phyloP scores from a whole-genome alignment of 345 rosid species.

The Lumnitzera littorea region DNA sequence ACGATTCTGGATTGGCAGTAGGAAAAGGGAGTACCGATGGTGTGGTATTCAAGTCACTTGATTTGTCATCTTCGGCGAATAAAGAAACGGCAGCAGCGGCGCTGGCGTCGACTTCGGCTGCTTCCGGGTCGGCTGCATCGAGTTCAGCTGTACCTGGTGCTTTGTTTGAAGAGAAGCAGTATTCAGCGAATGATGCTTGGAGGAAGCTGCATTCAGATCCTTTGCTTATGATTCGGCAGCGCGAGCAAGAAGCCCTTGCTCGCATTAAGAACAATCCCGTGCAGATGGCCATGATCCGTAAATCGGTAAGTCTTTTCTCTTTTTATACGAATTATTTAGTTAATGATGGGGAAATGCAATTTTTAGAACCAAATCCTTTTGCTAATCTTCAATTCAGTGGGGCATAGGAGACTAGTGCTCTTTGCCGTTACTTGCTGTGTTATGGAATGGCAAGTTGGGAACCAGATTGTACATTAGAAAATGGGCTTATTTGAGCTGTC shows the following conservation, averaged over 20 bases:
- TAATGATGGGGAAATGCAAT: too few relatives aligned
- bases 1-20: conserved; percentile 86
- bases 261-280: conserved; percentile 93
- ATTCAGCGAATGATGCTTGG: conserved; percentile 82
- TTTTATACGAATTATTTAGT: background rate
- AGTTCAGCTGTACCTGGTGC: conserved; percentile 60
- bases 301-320: conserved; percentile 47
- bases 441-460: too few relatives aligned
- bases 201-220: conserved; percentile 95
- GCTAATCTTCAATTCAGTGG: too few relatives aligned
- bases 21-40: conserved; percentile 47
- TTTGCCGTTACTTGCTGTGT: too few relatives aligned
- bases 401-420: too few relatives aligned
- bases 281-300: conserved; percentile 52
- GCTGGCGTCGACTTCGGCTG: conserved; percentile 10
- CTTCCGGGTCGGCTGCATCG: background rate
- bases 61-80: conserved; percentile 4
- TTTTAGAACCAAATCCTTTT: too few relatives aligned
- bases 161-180: conserved; percentile 78
- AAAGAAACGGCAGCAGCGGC: conserved; percentile 8
- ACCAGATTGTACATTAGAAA: too few relatives aligned
- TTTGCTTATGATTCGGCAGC: conserved; percentile 81
- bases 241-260: conserved; percentile 92
- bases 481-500: too few relatives aligned
- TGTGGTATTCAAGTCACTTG: conserved; percentile 67